These are phyloP conservation scores for Kodamaea fukazawae DNA, from an alignment of 805 yeast species.

Conservation along the genomic window DNA sequence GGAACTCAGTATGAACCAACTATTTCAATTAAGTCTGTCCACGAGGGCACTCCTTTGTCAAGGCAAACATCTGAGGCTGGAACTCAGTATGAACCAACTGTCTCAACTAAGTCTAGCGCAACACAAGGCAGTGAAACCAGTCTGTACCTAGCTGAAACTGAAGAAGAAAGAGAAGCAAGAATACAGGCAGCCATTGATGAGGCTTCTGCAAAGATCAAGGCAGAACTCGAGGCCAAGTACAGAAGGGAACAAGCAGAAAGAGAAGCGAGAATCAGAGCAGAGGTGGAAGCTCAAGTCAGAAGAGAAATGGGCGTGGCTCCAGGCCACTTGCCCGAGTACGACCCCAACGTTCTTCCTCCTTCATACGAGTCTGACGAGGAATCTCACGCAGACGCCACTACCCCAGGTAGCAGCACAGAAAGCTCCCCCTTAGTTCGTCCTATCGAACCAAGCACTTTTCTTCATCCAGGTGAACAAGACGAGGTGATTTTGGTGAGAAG, in stretches of 20 bases:
- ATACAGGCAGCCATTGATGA: not conserved
- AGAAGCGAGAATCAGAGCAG: slow-evolving; percentile 9
- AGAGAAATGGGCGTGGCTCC: slow-evolving; percentile 10
- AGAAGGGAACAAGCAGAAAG: slow-evolving; percentile 10
- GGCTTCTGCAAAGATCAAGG: slow-evolving; percentile 1
- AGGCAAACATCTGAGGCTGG: too few relatives aligned
- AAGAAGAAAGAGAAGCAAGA: not conserved
- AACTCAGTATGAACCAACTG: too few relatives aligned
- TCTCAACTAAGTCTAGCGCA: too few relatives aligned
- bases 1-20: too few relatives aligned
- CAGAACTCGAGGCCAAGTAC: slow-evolving; percentile 2
- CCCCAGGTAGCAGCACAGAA: too few relatives aligned
- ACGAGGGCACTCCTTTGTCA: too few relatives aligned
- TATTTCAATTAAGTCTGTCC: too few relatives aligned
- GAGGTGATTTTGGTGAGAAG: too few relatives aligned
- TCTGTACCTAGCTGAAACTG: not conserved
- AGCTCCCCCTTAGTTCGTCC: too few relatives aligned
- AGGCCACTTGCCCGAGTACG: slow-evolving; percentile 10
- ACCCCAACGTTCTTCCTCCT: not conserved
- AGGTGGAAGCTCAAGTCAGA: slow-evolving; percentile 8
- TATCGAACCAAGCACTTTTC: too few relatives aligned
- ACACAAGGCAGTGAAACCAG: not conserved
- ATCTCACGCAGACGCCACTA: too few relatives aligned
- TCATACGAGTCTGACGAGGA: slow-evolving; percentile 1
- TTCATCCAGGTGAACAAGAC: too few relatives aligned